These are phyloP conservation scores for Phyllostachys edulis DNA, from an alignment of 176 grass and related monocot genomes.

Conservation along the genomic window DNA sequence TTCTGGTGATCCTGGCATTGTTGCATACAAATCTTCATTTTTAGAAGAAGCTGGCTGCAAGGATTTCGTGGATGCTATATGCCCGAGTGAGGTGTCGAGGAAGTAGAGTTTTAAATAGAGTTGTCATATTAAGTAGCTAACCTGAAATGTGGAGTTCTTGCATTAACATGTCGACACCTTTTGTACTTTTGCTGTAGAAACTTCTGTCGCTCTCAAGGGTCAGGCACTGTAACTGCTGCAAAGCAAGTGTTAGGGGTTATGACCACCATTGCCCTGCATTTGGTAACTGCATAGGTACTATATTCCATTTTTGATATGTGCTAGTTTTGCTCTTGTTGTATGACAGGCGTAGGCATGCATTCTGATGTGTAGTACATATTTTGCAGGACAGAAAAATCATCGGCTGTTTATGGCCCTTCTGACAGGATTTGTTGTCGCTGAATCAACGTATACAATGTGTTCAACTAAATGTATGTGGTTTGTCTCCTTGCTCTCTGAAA, in stretches of 20 bases:
- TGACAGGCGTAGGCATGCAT: conserved; percentile 1
- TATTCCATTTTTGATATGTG: background rate
- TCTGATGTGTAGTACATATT: conserved; percentile 25
- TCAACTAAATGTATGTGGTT: conserved; percentile 76
- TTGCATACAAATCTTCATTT: conserved; percentile 61
- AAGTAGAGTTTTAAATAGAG: conserved; percentile 37
- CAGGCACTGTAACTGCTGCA: conserved; percentile 79
- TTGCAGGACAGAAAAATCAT: conserved; percentile 86
- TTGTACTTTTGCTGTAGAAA: conserved; percentile 49
- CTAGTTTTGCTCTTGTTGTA: conserved; percentile 8
- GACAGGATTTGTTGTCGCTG: conserved; percentile 88
- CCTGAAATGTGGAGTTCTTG: conserved; percentile 14
- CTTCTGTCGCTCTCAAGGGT: conserved; percentile 65
- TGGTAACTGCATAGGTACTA: conserved; percentile 93
- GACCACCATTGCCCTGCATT: conserved; percentile 95
- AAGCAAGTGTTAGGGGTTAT: conserved; percentile 75
- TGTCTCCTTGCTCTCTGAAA: conserved; percentile 30
- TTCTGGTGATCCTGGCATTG: conserved; percentile 83
- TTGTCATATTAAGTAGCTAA: conserved; percentile 22
- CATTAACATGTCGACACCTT: conserved; percentile 22
- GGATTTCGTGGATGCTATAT: conserved; percentile 58
- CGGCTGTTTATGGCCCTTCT: conserved; percentile 84
- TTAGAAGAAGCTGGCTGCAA: conserved; percentile 66
- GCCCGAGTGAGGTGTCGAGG: conserved; percentile 53
- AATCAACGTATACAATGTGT: conserved; percentile 93